Conservation (phyloP, 345 rosid species). For the Leavenworthia alabamica region DNA sequence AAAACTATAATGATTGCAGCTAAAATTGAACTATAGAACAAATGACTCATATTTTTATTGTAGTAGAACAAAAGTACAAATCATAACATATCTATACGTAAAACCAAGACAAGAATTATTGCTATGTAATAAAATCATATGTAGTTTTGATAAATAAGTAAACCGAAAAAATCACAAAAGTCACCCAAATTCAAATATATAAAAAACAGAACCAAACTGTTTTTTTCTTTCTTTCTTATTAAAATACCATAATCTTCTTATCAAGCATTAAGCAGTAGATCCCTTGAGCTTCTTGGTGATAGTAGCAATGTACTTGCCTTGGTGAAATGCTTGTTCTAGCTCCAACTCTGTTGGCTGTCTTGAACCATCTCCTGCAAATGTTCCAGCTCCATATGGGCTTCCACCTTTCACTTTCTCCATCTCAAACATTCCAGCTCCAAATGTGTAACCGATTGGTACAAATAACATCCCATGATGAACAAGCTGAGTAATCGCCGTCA, state of each 20-base stretch:
- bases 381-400: slow-evolving; percentile 93
- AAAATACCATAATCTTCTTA: neutral
- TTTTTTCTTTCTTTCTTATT: neutral
- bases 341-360: slow-evolving; percentile 82
- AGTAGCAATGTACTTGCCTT: slow-evolving; percentile 83
- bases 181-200: slow-evolving; percentile 6
- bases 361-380: slow-evolving; percentile 83
- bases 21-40: neutral
- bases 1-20: neutral
- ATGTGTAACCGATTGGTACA: slow-evolving; percentile 89
- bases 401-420: slow-evolving; percentile 93
- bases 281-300: slow-evolving; percentile 88
- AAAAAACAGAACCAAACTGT: slow-evolving; percentile 15
- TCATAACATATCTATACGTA: slow-evolving; percentile 24
- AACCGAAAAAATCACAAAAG: slow-evolving; percentile 19
- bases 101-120: slow-evolving; percentile 27
- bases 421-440: slow-evolving; percentile 97
- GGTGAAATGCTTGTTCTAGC: slow-evolving; percentile 88
- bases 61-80: slow-evolving; percentile 23
- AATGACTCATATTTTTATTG: slow-evolving; percentile 6
- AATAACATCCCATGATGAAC: slow-evolving; percentile 95
- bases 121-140: slow-evolving; percentile 12
- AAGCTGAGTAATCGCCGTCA: slow-evolving; percentile 93
- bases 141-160: slow-evolving; percentile 14
- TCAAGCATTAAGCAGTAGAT: slow-evolving; percentile 30